Percentiles rank a stretch among this genome's conserved stretches.
phyloP scores from a whole-genome alignment of 2,329 filamentous ascomycete genomes.

The Diaporthe vexans region DNA sequence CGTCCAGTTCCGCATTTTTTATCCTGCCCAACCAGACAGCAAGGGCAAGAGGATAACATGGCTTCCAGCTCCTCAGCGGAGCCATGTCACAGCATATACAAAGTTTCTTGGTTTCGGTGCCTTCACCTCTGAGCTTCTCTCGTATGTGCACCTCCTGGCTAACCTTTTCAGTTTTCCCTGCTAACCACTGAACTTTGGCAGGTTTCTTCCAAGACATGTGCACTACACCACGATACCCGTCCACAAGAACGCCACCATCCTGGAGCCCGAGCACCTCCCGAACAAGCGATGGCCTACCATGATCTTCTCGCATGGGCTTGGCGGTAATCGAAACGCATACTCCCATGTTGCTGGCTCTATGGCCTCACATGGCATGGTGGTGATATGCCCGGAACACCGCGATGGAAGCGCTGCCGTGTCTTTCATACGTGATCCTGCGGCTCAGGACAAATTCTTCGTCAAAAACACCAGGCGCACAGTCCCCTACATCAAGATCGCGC shows the following conservation, averaged over 20 bases:
- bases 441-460: conserved; percentile 55
- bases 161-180: not conserved
- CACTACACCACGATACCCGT: conserved; percentile 82
- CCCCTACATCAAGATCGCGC: conserved; percentile 68
- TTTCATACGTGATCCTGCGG: conserved; percentile 74
- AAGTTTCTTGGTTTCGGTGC: conserved; percentile 79
- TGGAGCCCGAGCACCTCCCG: conserved; percentile 59
- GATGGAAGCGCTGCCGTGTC: conserved; percentile 85
- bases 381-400: conserved; percentile 85
- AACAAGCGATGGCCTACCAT: conserved; percentile 80
- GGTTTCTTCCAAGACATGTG: conserved; percentile 78
- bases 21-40: conserved; percentile 73
- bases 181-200: conserved; percentile 48
- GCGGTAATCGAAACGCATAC: conserved; percentile 85
- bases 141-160: conserved; percentile 59
- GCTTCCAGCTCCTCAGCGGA: conserved; percentile 82
- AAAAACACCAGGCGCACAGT: conserved; percentile 54
- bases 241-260: conserved; percentile 77
- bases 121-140: conserved; percentile 70
- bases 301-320: conserved; percentile 89
- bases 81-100: conserved; percentile 81
- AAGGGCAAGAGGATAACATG: conserved; percentile 76
- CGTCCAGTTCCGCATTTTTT: conserved; percentile 85
- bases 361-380: conserved; percentile 84
- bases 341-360: conserved; percentile 85